phyloP scores from a whole-genome alignment of 495 filamentous ascomycete genomes.

The Emericellopsis terricola region DNA sequence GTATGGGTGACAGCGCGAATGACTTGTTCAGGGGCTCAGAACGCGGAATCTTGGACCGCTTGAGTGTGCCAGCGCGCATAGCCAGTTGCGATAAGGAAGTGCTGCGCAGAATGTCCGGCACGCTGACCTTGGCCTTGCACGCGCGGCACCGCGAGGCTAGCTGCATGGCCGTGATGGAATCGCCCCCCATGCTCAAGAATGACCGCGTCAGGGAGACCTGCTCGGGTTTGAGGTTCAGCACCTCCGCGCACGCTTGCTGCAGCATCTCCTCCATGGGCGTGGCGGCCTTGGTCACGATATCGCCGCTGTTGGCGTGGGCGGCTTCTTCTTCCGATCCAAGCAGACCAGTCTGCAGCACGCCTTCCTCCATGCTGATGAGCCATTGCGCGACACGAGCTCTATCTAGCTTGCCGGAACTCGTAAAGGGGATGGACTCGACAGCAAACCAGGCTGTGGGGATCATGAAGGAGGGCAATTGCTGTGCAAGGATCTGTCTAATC shows the following conservation, averaged over 20 bases:
- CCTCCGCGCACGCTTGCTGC: not conserved
- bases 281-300: no score
- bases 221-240: not conserved
- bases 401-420: conserved; percentile 42
- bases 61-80: not conserved
- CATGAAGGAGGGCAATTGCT: conserved; percentile 32
- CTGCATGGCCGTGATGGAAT: conserved; percentile 1
- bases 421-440: conserved; percentile 32
- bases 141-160: not conserved
- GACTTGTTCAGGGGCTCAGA: not conserved
- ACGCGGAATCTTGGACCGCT: not conserved
- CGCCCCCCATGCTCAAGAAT: conserved; percentile 27
- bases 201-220: not conserved
- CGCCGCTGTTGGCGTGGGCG: conserved; percentile 23
- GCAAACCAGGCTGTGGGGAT: conserved; percentile 44
- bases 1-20: conserved; percentile 56
- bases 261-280: not conserved
- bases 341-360: no score
- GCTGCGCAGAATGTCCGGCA: not conserved
- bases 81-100: not conserved
- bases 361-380: no score
- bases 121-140: not conserved
- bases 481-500: conserved; percentile 15
- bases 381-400: no score
- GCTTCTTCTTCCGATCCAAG: no score